Percentiles rank a stretch among this genome's conserved stretches.
These are phyloP conservation scores for Piper betle DNA, from an alignment of 164 flowering plant species.

Conservation along the genomic window DNA sequence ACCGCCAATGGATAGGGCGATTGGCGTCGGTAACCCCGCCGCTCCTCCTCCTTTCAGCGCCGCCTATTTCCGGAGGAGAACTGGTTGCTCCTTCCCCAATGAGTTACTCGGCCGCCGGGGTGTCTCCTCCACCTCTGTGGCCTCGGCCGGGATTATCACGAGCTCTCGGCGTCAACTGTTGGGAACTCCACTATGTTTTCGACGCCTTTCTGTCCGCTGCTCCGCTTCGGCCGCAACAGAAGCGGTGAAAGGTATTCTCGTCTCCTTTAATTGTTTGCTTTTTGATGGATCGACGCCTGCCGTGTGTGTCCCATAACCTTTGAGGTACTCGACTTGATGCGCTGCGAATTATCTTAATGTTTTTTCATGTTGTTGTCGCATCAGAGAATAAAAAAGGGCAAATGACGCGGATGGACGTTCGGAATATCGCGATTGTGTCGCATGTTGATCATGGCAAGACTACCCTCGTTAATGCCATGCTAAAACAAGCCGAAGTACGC, in stretches of 20 bases:
- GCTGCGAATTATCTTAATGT: neutral
- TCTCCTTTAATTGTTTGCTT: neutral
- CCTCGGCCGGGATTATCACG: constrained; percentile 1
- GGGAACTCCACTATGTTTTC: neutral
- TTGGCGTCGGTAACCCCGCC: constrained; percentile 13
- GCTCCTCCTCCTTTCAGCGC: neutral
- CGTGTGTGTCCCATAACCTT: too few relatives aligned
- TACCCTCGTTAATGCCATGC: constrained; percentile 92
- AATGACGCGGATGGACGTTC: constrained; percentile 62
- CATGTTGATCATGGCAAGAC: constrained; percentile 99
- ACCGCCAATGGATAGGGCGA: constrained; percentile 41
- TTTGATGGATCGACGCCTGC: neutral
- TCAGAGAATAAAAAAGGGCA: constrained; percentile 45
- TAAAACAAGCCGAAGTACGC: constrained; percentile 86
- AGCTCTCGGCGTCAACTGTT: neutral
- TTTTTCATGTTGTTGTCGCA: neutral
- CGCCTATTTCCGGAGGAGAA: neutral
- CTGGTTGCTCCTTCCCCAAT: constrained; percentile 9
- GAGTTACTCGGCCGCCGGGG: constrained; percentile 26
- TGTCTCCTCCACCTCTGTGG: constrained; percentile 11
- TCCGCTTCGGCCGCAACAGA: constrained; percentile 44
- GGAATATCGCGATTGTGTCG: constrained; percentile 97
- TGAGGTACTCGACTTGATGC: neutral
- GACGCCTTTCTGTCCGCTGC: constrained; percentile 29
- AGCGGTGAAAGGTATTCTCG: constrained; percentile 17